Evolutionary conservation across 2,329 filamentous ascomycete genomes (phyloP).

Genomic region (Dothidotthia symphoricarpi): DNA sequence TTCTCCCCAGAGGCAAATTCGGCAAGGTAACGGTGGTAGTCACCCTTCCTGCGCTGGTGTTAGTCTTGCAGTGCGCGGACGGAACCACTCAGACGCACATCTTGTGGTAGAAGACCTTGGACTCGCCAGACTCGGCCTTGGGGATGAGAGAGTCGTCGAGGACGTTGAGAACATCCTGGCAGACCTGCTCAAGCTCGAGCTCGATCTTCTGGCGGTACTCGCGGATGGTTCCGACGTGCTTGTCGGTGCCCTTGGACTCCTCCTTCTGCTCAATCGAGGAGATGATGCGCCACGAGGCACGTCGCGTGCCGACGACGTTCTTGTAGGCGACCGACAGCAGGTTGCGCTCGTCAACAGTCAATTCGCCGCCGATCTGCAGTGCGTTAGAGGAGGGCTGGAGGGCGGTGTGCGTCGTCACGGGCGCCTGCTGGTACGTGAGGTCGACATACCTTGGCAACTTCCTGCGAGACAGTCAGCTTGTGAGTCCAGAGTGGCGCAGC

Average conservation of each 20-base stretch:
- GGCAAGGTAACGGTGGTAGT: constrained; percentile 93
- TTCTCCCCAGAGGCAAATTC: constrained; percentile 93
- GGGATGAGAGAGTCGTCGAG: constrained; percentile 91
- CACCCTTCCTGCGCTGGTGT: constrained; percentile 72
- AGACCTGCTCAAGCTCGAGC: constrained; percentile 94
- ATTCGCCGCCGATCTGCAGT: constrained; percentile 61
- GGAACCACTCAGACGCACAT: constrained; percentile 64
- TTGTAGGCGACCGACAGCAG: constrained; percentile 99
- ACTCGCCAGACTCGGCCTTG: constrained; percentile 94
- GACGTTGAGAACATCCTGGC: constrained; percentile 95
- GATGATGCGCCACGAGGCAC: constrained; percentile 99
- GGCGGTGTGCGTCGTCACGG: constrained; percentile 12
- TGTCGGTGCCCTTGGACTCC: constrained; percentile 96
- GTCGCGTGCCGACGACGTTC: constrained; percentile 97
- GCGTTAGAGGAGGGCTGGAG: constrained; percentile 19
- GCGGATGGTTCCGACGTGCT: constrained; percentile 90
- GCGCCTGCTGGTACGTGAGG: constrained; percentile 17
- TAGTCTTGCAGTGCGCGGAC: constrained; percentile 8
- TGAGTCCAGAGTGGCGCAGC: constrained; percentile 4
- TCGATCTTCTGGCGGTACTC: constrained; percentile 99
- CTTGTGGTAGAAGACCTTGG: constrained; percentile 99
- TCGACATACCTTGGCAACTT: constrained; percentile 81
- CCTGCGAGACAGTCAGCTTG: constrained; percentile 54
- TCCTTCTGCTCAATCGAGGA: constrained; percentile 99
- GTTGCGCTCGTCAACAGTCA: constrained; percentile 74